Conservation (phyloP, 768 basidiomycete genomes). For the Amanita subjunquillea region DNA sequence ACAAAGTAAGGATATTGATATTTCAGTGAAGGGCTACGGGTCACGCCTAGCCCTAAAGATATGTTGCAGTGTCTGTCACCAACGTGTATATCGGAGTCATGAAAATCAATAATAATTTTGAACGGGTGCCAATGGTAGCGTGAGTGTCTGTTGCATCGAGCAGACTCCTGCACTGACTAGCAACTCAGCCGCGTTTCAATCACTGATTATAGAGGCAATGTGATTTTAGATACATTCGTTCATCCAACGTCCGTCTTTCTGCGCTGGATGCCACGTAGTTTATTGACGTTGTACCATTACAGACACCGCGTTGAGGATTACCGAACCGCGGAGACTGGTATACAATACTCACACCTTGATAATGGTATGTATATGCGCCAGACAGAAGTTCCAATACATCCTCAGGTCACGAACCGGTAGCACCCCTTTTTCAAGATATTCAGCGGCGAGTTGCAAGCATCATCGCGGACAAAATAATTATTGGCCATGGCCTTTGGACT, state of each 20-base stretch:
- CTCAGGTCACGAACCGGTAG: constrained; percentile 16
- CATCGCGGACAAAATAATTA: constrained; percentile 35
- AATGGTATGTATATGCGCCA: constrained; percentile 22
- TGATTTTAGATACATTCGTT: constrained; percentile 40
- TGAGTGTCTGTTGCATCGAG: constrained; percentile 16
- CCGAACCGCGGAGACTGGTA: constrained; percentile 34
- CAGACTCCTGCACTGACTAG: not conserved
- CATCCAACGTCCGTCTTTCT: constrained; percentile 36
- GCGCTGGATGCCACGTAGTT: no score
- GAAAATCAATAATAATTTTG: constrained; percentile 12
- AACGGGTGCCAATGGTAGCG: constrained; percentile 42
- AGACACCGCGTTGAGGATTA: constrained; percentile 41
- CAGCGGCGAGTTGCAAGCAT: constrained; percentile 31
- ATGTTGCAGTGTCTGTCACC: constrained; percentile 35
- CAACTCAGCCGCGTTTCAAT: constrained; percentile 37
- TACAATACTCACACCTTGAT: constrained; percentile 27
- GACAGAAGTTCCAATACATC: not conserved
- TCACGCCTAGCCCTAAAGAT: constrained; percentile 18
- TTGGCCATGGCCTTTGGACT: constrained; percentile 48
- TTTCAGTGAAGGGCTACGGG: not conserved
- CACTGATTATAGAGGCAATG: constrained; percentile 34
- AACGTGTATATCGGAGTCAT: constrained; percentile 30
- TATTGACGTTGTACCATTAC: not conserved
- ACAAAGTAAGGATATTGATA: constrained; percentile 5
- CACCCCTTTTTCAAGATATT: constrained; percentile 38